Evolutionary conservation across 768 basidiomycete genomes (phyloP).

Genomic region (Dioszegia aurantiaca): DNA sequence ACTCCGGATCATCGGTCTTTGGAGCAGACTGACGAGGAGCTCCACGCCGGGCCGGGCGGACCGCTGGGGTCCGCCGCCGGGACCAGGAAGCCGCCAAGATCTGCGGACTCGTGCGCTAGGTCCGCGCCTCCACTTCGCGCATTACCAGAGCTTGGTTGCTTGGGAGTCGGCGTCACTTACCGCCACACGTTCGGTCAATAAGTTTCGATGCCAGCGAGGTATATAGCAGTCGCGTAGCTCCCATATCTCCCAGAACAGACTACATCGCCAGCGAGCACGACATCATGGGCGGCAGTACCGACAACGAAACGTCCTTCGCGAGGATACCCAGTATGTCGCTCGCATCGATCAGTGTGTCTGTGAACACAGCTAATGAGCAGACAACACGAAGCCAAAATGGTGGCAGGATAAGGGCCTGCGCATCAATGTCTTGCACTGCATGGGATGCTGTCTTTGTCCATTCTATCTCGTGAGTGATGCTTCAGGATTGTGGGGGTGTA

Average conservation of each 20-base stretch:
- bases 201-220: too few species aligned
- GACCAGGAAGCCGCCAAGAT: too few species aligned
- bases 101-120: too few species aligned
- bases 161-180: too few species aligned
- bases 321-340: conserved; percentile 14
- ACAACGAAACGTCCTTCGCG: conserved; percentile 16
- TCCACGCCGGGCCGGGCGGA: neutral
- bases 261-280: neutral
- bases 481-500: neutral
- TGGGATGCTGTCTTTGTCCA: conserved; percentile 19
- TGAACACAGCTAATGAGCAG: conserved; percentile 2
- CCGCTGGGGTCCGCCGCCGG: too few species aligned
- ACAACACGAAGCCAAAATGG: conserved; percentile 22
- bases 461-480: conserved; percentile 19
- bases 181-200: too few species aligned
- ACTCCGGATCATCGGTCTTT: too few species aligned
- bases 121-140: too few species aligned
- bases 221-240: neutral
- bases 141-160: too few species aligned
- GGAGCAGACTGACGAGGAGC: neutral
- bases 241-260: neutral
- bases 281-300: conserved; percentile 3
- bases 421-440: conserved; percentile 20
- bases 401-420: conserved; percentile 21
- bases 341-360: too few species aligned